Conservation (phyloP, 73 alveolate species). For the Breviolum minutum region DNA sequence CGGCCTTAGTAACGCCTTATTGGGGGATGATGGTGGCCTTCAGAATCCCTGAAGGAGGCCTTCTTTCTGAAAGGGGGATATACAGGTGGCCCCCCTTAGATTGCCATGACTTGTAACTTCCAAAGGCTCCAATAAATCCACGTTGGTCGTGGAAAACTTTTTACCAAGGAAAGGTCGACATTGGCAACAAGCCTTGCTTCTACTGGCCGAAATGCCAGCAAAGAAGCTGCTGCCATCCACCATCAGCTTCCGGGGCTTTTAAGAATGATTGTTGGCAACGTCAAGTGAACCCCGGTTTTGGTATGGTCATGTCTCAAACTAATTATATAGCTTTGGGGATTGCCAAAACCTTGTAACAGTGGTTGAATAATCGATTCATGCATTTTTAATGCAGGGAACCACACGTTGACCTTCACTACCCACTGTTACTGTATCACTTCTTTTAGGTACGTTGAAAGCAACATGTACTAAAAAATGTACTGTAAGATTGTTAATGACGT, state of each 20-base stretch:
- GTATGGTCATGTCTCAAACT: background rate
- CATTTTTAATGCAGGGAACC: background rate
- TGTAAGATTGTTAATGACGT: no score
- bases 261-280: no score
- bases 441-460: no score
- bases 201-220: background rate
- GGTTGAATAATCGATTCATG: background rate
- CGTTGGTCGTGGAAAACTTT: background rate
- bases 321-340: background rate
- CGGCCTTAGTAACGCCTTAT: no score
- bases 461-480: no score
- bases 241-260: conserved; percentile 15
- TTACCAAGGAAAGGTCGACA: background rate
- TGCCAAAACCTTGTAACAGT: background rate
- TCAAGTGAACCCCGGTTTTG: background rate
- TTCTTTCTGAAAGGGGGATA: background rate
- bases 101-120: background rate
- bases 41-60: background rate
- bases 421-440: background rate
- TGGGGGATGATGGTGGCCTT: no score
- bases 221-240: background rate
- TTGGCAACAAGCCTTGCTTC: background rate
- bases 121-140: background rate
- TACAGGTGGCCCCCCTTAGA: no score
- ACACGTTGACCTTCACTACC: background rate